A percentile compares a stretch with the other conserved stretches of the same genome.
phyloP scores from a whole-genome alignment of 352 stramenopile genomes.

The Albugo laibachii region DNA sequence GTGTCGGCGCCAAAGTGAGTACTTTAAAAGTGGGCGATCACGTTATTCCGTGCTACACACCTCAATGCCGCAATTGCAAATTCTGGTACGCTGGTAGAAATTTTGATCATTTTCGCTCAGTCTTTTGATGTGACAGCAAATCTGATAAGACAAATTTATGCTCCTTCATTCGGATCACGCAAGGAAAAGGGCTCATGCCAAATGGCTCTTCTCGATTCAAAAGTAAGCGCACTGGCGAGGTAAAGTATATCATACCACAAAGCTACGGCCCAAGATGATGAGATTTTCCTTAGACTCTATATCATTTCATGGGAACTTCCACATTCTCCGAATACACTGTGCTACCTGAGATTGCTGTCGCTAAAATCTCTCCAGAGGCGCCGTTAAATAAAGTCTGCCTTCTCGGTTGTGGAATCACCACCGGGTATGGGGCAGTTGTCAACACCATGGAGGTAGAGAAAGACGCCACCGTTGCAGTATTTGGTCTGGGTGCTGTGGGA shows the following conservation, averaged over 20 bases:
- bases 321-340: constrained; percentile 81
- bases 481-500: constrained; percentile 63
- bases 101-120: too few species aligned
- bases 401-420: constrained; percentile 90
- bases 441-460: constrained; percentile 82
- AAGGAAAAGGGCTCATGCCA: constrained; percentile 61
- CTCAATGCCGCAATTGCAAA: constrained; percentile 79
- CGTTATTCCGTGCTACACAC: constrained; percentile 93
- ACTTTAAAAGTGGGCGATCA: constrained; percentile 73
- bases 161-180: constrained; percentile 60
- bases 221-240: constrained; percentile 70
- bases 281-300: constrained; percentile 23
- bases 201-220: constrained; percentile 70
- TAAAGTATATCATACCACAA: constrained; percentile 4
- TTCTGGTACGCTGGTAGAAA: constrained; percentile 30
- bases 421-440: constrained; percentile 68
- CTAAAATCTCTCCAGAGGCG: constrained; percentile 45
- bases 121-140: constrained; percentile 27
- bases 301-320: constrained; percentile 78
- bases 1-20: constrained; percentile 55
- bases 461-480: constrained; percentile 63
- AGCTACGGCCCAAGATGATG: not conserved
- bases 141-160: constrained; percentile 75
- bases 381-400: constrained; percentile 83
- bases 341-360: constrained; percentile 65